Evolutionary conservation across 495 filamentous ascomycete species (phyloP), one percentile per base, ranked within the genome.

Genomic region (Neurospora sp.): DNA sequence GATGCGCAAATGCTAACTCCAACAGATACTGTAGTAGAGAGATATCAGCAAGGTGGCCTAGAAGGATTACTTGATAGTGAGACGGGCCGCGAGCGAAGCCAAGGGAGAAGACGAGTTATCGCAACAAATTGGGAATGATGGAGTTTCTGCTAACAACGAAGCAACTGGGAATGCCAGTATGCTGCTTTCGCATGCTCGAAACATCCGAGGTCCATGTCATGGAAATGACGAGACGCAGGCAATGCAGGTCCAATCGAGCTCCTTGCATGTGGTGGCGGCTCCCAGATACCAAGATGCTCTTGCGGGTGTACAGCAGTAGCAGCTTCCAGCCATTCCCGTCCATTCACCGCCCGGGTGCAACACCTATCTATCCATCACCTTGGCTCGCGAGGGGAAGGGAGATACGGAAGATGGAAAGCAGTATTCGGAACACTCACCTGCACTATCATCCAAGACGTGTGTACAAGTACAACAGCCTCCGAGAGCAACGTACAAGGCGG

Each of bases 21-120:
- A 73, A 78, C 59, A 40, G 70, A 77, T 72, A 71, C 72, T 77
- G 48, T 14, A 70, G 42, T 69, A 22, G 53, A 68, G 37, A 37
- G 31, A 48, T 68, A 61, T 76, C 37, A 77, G 75, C 69, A 71
- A 53, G 12, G 72, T 44, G 53, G 27, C 53, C 27, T 14, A 65
- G 27, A 65, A 65, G 53, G 53, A 65, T 61, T 65, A 35, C 53
- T 65, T 65, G 53, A 65, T 35, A 65, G 14, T 35, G 53, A 65
- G 12, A 31, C 53, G 53, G 53, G 53, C 27, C 53, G 53, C 53
- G 22, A 65, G 53, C 27, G 27, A 65, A 65, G 53, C 53, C 53
- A 65, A 65, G 53, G 53, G 53, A 65, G 22, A 17, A 35, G 53
- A 16, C 53, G 53, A 65, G 12, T 35, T 65, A 16, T 65, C 27